phyloP scores from a whole-genome alignment of 352 stramenopile species.

The Phytophthora boehmeriae region DNA sequence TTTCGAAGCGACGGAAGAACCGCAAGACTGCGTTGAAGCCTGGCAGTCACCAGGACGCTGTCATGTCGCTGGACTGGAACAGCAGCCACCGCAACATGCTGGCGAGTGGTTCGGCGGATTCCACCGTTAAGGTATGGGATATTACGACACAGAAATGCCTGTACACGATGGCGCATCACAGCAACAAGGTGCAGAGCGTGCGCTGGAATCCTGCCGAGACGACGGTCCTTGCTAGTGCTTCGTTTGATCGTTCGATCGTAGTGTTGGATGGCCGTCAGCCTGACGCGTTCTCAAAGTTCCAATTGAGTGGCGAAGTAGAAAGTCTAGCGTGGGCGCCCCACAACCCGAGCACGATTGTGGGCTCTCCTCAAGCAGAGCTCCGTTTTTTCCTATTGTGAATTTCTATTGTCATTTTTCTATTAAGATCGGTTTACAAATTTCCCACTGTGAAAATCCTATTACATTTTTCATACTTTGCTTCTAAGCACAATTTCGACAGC shows the following conservation, averaged over 20 bases:
- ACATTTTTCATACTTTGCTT: too few relatives aligned
- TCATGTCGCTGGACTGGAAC: constrained; percentile 99
- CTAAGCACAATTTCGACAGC: too few relatives aligned
- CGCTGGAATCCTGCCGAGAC: constrained; percentile 97
- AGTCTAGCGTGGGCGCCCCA: constrained; percentile 95
- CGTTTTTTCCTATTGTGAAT: too few relatives aligned
- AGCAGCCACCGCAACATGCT: constrained; percentile 96
- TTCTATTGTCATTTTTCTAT: too few relatives aligned
- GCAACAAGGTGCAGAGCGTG: constrained; percentile 98
- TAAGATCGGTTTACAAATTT: too few relatives aligned
- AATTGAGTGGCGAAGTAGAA: constrained; percentile 89
- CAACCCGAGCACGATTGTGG: constrained; percentile 92
- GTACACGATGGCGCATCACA: constrained; percentile 98
- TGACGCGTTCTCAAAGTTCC: constrained; percentile 82
- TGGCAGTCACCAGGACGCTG: constrained; percentile 97
- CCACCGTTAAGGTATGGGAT: constrained; percentile 97
- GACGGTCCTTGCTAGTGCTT: constrained; percentile 95
- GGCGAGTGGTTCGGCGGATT: constrained; percentile 97
- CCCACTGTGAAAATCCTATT: too few relatives aligned
- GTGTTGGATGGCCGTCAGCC: constrained; percentile 93
- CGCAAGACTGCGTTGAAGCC: constrained; percentile 78
- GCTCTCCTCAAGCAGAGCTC: too few relatives aligned
- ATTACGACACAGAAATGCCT: constrained; percentile 93
- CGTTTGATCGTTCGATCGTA: constrained; percentile 94
- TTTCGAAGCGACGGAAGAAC: constrained; percentile 79